phyloP scores from a whole-genome alignment of 345 rosid species.

The Balakata baccata region DNA sequence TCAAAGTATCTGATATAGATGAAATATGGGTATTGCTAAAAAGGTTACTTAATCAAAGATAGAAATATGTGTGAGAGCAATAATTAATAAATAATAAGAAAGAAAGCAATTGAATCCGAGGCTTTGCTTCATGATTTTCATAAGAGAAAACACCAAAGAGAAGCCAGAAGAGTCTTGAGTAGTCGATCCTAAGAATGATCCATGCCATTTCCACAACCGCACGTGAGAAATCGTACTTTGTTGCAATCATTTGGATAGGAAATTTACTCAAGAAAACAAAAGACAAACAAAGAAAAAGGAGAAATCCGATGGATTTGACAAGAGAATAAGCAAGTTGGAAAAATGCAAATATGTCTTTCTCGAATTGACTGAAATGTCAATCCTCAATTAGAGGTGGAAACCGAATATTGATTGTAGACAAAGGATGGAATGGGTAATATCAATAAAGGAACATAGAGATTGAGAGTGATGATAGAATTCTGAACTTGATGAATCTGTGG shows the following conservation, averaged over 20 bases:
- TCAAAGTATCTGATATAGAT: neutral
- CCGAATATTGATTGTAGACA: neutral
- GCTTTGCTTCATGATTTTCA: slow-evolving; percentile 44
- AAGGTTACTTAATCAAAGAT: neutral
- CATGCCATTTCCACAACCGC: slow-evolving; percentile 31
- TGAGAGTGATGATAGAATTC: slow-evolving; percentile 10
- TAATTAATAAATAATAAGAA: neutral
- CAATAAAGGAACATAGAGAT: neutral
- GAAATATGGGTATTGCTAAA: neutral
- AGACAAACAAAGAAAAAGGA: neutral
- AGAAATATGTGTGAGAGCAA: neutral
- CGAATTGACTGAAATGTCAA: neutral
- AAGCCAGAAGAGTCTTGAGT: slow-evolving; percentile 35
- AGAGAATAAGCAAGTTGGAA: neutral
- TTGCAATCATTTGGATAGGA: slow-evolving; percentile 17
- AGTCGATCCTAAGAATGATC: slow-evolving; percentile 34
- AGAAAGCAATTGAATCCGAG: slow-evolving; percentile 21
- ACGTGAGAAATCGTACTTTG: slow-evolving; percentile 24
- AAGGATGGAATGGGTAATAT: neutral
- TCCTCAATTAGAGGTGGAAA: neutral
- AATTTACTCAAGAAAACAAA: neutral
- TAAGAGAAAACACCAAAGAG: slow-evolving; percentile 36
- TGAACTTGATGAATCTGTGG: slow-evolving; percentile 35
- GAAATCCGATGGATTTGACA: slow-evolving; percentile 5
- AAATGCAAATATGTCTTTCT: slow-evolving; percentile 3